phyloP scores from a whole-genome alignment of 805 yeast genomes.

The Starmerella bacillaris region DNA sequence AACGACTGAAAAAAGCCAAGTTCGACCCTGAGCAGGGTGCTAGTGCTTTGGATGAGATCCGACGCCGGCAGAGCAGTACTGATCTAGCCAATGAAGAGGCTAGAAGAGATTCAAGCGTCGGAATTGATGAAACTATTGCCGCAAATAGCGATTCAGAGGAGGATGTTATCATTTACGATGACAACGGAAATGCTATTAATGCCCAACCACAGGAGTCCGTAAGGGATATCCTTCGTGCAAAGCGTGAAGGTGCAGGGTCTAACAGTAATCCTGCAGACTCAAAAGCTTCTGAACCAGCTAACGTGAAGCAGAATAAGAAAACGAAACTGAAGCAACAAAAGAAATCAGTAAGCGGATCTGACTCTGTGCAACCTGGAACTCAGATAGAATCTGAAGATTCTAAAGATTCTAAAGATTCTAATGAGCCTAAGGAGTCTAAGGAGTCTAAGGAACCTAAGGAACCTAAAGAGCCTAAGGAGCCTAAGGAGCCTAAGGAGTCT shows the following conservation, averaged over 20 bases:
- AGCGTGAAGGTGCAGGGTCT: neutral
- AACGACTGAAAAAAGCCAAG: slow-evolving; percentile 47
- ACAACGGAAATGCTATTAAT: slow-evolving; percentile 19
- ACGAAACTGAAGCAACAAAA: neutral
- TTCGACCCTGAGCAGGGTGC: slow-evolving; percentile 40
- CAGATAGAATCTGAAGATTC: neutral
- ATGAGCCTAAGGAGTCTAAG: neutral
- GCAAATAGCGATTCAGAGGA: slow-evolving; percentile 5
- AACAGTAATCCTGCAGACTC: neutral
- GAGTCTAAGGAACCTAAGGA: slow-evolving; percentile 11
- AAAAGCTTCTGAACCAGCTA: neutral
- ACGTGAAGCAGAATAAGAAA: neutral
- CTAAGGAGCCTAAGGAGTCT: slow-evolving; percentile 13
- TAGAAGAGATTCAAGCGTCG: slow-evolving; percentile 7
- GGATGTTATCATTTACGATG: slow-evolving; percentile 18
- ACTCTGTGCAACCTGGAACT: neutral
- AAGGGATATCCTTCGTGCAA: slow-evolving; percentile 4
- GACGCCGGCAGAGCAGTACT: slow-evolving; percentile 13
- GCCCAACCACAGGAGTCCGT: slow-evolving; percentile 17
- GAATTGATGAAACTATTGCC: slow-evolving; percentile 12
- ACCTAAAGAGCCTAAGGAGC: neutral
- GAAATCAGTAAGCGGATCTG: neutral
- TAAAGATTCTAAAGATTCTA: neutral
- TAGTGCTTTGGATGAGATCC: slow-evolving; percentile 24
- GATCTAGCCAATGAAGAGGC: slow-evolving; percentile 20